These are phyloP conservation scores for Acanthamoeba lenticulata DNA, from an alignment of 208 protist species.

Conservation along the genomic window DNA sequence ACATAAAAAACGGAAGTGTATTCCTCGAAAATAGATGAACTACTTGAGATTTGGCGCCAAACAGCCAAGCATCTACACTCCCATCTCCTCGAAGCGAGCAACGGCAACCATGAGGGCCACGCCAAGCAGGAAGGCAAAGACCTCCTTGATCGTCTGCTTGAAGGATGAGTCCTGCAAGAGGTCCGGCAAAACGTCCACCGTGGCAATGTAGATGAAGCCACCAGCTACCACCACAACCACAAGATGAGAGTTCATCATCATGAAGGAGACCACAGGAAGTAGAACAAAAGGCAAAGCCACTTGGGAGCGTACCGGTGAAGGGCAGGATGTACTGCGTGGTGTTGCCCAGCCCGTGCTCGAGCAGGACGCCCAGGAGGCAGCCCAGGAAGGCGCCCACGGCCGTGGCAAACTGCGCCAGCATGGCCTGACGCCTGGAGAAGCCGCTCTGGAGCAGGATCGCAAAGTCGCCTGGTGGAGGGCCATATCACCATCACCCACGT, in stretches of 20 bases:
- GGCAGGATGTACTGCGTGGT: conserved; percentile 12
- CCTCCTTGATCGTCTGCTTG: conserved; percentile 24
- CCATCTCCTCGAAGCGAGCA: background rate
- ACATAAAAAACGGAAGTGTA: background rate
- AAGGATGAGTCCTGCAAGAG: conserved; percentile 34
- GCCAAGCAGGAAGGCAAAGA: conserved; percentile 39
- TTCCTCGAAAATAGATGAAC: background rate
- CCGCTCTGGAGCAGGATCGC: conserved; percentile 80
- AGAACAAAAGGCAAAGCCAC: background rate
- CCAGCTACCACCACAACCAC: background rate
- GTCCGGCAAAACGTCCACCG: conserved; percentile 36
- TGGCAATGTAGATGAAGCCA: conserved; percentile 68
- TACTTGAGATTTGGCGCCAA: too few species aligned
- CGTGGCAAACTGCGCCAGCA: conserved; percentile 78
- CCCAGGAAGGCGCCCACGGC: conserved; percentile 73
- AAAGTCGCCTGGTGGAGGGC: conserved; percentile 72
- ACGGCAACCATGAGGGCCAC: conserved; percentile 42
- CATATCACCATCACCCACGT: background rate
- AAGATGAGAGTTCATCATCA: too few species aligned
- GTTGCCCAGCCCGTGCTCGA: background rate
- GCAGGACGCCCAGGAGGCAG: conserved; percentile 67
- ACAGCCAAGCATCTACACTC: too few species aligned
- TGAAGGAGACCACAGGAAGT: background rate
- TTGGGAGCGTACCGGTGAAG: background rate
- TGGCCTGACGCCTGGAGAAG: conserved; percentile 72